These are phyloP conservation scores for Canna indica DNA, from an alignment of 176 grass and related monocot species.

Conservation along the genomic window DNA sequence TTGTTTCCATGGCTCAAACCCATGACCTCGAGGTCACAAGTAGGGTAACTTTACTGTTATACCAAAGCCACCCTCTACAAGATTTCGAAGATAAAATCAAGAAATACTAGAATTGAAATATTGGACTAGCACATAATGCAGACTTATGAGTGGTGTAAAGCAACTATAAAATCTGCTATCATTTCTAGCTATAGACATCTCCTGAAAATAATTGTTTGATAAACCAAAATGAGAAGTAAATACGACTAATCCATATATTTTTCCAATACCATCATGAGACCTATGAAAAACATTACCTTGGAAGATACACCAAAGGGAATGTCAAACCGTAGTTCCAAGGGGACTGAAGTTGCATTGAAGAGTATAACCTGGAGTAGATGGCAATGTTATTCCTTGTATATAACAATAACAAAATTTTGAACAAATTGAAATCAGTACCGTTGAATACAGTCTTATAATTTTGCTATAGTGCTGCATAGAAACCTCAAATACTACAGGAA, in stretches of 20 bases:
- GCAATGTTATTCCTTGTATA: constrained; percentile 14
- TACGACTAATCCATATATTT: background rate
- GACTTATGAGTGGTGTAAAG: background rate
- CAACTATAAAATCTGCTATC: background rate
- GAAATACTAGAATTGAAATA: background rate
- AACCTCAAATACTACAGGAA: constrained; percentile 93
- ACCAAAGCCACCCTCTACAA: no score
- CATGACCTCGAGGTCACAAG: no score
- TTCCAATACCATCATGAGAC: background rate
- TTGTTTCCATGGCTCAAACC: no score
- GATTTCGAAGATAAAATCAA: background rate
- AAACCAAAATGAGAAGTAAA: background rate
- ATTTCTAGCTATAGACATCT: background rate
- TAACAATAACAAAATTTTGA: constrained; percentile 2
- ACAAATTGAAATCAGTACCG: constrained; percentile 38
- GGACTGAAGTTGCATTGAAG: constrained; percentile 83
- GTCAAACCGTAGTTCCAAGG: constrained; percentile 76
- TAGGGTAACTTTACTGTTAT: no score
- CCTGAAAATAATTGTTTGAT: background rate
- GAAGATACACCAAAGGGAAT: constrained; percentile 92
- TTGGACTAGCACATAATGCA: background rate
- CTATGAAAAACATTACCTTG: constrained; percentile 39
- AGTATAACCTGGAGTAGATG: constrained; percentile 57
- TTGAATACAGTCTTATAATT: constrained; percentile 74
- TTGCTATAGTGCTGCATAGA: constrained; percentile 95